Conservation (phyloP, 2,329 filamentous ascomycete species). For the Epicoccum nigrum region DNA sequence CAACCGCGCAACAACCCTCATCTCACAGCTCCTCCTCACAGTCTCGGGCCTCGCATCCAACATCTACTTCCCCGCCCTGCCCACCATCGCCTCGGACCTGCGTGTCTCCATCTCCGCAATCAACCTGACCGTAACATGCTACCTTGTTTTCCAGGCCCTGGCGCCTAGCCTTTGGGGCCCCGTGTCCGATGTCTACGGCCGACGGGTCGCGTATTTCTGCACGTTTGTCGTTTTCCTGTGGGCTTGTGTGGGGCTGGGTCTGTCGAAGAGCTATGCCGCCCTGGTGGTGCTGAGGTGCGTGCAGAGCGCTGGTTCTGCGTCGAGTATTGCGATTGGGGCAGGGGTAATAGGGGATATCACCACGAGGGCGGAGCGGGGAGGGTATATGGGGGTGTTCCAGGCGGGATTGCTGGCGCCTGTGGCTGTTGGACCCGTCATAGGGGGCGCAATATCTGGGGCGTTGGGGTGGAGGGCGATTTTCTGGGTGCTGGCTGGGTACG, state of each 20-base stretch:
- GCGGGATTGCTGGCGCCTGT: constrained; percentile 46
- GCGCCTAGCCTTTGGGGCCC: constrained; percentile 52
- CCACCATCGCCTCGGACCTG: constrained; percentile 50
- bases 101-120: constrained; percentile 44
- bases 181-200: constrained; percentile 50
- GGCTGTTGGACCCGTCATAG: constrained; percentile 58
- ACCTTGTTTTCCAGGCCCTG: constrained; percentile 54
- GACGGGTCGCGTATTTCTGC: constrained; percentile 48
- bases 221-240: constrained; percentile 51
- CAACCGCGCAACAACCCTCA: too few relatives aligned
- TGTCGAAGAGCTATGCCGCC: constrained; percentile 46
- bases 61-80: constrained; percentile 56
- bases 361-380: constrained; percentile 49
- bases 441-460: constrained; percentile 55
- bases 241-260: constrained; percentile 51
- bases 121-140: constrained; percentile 55
- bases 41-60: constrained; percentile 23
- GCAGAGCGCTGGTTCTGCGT: constrained; percentile 53
- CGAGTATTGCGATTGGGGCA: constrained; percentile 52
- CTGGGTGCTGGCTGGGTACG: constrained; percentile 60
- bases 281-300: constrained; percentile 51
- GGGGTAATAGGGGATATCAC: constrained; percentile 54
- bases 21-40: background rate
- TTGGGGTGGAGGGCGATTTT: constrained; percentile 61
- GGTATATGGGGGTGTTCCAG: constrained; percentile 51